phyloP scores from a whole-genome alignment of 140 eudicot genomes.

The Bidens hawaiensis region DNA sequence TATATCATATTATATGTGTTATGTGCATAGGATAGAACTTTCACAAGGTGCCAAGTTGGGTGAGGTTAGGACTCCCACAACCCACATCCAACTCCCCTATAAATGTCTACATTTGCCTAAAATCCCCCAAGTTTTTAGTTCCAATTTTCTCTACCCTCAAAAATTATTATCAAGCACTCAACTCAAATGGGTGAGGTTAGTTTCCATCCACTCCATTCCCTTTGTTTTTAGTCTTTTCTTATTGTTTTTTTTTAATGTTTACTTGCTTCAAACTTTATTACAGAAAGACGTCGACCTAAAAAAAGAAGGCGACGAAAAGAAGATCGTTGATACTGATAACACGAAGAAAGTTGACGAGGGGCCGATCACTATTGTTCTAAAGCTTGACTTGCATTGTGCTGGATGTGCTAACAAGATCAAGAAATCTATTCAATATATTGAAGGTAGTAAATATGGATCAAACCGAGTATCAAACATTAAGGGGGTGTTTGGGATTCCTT shows the following conservation, averaged over 20 bases:
- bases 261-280: neutral
- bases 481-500: no score
- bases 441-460: slow-evolving; percentile 23
- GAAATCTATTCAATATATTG: slow-evolving; percentile 30
- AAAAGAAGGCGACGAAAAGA: slow-evolving; percentile 24
- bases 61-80: slow-evolving; percentile 5
- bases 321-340: slow-evolving; percentile 13
- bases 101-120: slow-evolving; percentile 22
- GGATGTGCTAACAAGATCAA: slow-evolving; percentile 63
- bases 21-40: neutral
- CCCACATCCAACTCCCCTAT: slow-evolving; percentile 13
- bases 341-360: slow-evolving; percentile 22
- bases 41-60: slow-evolving; percentile 5
- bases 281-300: slow-evolving; percentile 26
- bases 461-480: no score
- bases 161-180: slow-evolving; percentile 1
- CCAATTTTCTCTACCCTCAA: slow-evolving; percentile 7
- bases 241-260: neutral
- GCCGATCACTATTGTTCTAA: slow-evolving; percentile 35
- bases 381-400: slow-evolving; percentile 64
- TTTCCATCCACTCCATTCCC: slow-evolving; percentile 9
- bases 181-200: slow-evolving; percentile 36
- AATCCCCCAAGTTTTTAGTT: slow-evolving; percentile 5
- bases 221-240: neutral
- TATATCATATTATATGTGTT: no score